Conservation (phyloP, 1,139 yeast genomes). For the Magnusiomyces sp. region DNA sequence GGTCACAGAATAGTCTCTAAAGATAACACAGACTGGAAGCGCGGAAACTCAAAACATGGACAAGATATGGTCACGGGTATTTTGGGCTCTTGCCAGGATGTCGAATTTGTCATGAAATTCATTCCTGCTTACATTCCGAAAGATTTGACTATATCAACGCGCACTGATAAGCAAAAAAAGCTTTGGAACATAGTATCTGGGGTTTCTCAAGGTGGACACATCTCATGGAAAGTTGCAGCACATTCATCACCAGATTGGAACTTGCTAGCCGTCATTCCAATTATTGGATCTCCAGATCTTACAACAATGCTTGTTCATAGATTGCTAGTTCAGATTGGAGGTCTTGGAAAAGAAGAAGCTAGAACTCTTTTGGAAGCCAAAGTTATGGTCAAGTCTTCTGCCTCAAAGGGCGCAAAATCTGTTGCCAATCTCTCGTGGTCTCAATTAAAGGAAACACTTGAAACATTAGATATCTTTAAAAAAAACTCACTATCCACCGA, state of each 20-base stretch:
- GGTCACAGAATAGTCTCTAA: slow-evolving; percentile 41
- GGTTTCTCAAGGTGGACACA: slow-evolving; percentile 55
- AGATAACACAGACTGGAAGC: slow-evolving; percentile 40
- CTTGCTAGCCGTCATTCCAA: slow-evolving; percentile 10
- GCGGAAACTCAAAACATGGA: slow-evolving; percentile 45
- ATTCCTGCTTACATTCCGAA: slow-evolving; percentile 39
- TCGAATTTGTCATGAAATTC: slow-evolving; percentile 40
- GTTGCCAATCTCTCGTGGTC: not conserved
- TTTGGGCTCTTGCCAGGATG: slow-evolving; percentile 45
- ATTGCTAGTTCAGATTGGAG: slow-evolving; percentile 10
- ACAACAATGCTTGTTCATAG: slow-evolving; percentile 12
- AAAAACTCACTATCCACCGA: not conserved
- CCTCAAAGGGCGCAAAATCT: not conserved
- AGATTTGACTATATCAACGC: slow-evolving; percentile 6
- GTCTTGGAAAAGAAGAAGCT: not conserved
- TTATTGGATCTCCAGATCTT: slow-evolving; percentile 13
- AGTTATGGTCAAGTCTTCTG: not conserved
- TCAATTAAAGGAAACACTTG: not conserved
- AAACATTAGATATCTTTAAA: not conserved
- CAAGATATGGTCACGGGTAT: slow-evolving; percentile 45
- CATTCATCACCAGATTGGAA: slow-evolving; percentile 3
- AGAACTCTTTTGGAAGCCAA: not conserved
- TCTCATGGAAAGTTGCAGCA: slow-evolving; percentile 32
- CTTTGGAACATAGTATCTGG: slow-evolving; percentile 42
- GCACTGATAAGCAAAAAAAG: not conserved